Base-by-base conservation (phyloP, 768 basidiomycete species). In the Hortiboletus campestris region DNA sequence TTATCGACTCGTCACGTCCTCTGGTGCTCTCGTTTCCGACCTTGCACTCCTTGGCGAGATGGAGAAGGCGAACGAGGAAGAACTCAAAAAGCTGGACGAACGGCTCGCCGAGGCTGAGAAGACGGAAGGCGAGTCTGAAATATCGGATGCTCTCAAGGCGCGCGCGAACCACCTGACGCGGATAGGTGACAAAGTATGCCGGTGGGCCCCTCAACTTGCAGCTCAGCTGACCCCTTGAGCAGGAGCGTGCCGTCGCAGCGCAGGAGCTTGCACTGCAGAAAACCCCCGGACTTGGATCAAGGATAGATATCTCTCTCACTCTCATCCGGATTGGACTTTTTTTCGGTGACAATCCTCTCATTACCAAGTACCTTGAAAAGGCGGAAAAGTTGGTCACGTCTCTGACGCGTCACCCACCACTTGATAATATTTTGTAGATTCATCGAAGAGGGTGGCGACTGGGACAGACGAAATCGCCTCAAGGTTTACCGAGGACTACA, bases 401-500 rank as follows among this genome's bases (percentile, higher is more conserved):
- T 42, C 8, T n/a, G 3, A n/a, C 9, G 16, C 10, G 49, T 29
- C 22, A 19, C n/a, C 2, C 25, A 2, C 38, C 48, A 9, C 20
- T 19, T 35, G 8, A 45, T 42, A 34, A 36, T 16, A 20, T 41
- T 17, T 17, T 40, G 19, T 66, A 94, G 92, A 52, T 78, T 97
- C 41, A 89, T 97, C 51, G 94, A 98, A 63, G 83, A 93, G 70
- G 96, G 96, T 1, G 96, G 96, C 43, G 96, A 99, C 74, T 99
- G 96, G 96, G 96, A 99, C 71, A 80, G 96, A 51, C 84, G 94
- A 38, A 99, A 98, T 72, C 84, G 96, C 43, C 83, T 98, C 64
- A 99, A 99, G 73, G 96, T 98, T 40, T 99, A 98, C 76, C 84
- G 84, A 48, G 95, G 89, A 46, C 76, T 97, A 0, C 89, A 96